Conservation (phyloP, 768 basidiomycete species). For the Piloderma croceum region DNA sequence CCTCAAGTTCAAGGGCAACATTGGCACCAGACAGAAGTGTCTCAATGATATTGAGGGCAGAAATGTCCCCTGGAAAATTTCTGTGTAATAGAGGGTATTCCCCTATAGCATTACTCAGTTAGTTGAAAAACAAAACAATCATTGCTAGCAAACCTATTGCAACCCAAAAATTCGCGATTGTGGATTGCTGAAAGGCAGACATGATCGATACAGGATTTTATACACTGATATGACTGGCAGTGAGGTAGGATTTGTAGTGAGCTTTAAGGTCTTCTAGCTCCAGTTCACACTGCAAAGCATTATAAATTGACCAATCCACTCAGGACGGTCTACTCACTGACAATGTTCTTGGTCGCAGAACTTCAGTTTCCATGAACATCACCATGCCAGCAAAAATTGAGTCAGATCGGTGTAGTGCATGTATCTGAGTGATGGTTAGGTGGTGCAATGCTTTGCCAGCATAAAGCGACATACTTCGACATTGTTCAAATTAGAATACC, state of each 20-base stretch:
- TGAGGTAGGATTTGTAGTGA: slow-evolving; percentile 10
- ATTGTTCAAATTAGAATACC: slow-evolving; percentile 13
- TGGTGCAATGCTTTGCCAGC: slow-evolving; percentile 6
- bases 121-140: no score
- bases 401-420: slow-evolving; percentile 8
- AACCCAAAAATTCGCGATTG: slow-evolving; percentile 9
- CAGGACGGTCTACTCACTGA: slow-evolving; percentile 3
- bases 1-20: slow-evolving; percentile 8
- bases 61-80: slow-evolving; percentile 6
- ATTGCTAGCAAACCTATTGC: slow-evolving; percentile 12
- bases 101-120: slow-evolving; percentile 8
- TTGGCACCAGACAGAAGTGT: slow-evolving; percentile 8
- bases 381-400: slow-evolving; percentile 11
- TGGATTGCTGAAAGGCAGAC: slow-evolving; percentile 6
- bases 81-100: slow-evolving; percentile 11
- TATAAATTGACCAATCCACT: slow-evolving; percentile 1
- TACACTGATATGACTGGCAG: slow-evolving; percentile 9
- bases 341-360: slow-evolving; percentile 5
- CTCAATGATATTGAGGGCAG: slow-evolving; percentile 7
- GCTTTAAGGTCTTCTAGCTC: slow-evolving; percentile 8
- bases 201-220: slow-evolving; percentile 12
- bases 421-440: slow-evolving; percentile 9
- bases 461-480: slow-evolving; percentile 9
- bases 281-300: slow-evolving; percentile 6
- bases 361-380: slow-evolving; percentile 13